These are phyloP conservation scores for Raphanus raphanistrum DNA, from an alignment of 345 rosid genomes.

Conservation along the genomic window DNA sequence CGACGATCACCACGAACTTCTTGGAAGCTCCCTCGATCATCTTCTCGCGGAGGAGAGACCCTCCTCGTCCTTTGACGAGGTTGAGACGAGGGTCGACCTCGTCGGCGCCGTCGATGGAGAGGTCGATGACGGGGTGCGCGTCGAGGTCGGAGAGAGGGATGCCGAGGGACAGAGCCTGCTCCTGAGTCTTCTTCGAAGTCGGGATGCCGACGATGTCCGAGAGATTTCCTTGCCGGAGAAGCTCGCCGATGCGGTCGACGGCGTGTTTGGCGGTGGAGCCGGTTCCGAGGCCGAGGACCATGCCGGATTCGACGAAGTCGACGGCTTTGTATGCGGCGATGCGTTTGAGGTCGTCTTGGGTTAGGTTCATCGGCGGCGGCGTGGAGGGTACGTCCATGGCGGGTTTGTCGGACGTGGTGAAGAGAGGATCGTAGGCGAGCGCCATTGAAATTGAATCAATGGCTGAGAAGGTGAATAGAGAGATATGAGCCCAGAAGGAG, in stretches of 20 bases:
- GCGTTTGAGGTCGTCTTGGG: slow-evolving; percentile 79
- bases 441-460: too few species aligned
- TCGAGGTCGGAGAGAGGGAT: slow-evolving; percentile 88
- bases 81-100: slow-evolving; percentile 84
- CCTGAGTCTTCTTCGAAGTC: slow-evolving; percentile 72
- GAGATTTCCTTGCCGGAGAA: slow-evolving; percentile 69
- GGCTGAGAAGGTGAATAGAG: too few species aligned
- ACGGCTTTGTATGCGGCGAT: slow-evolving; percentile 92
- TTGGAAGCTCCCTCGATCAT: slow-evolving; percentile 85
- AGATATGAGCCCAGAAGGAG: slow-evolving; percentile 1
- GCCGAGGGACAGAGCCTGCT: slow-evolving; percentile 75
- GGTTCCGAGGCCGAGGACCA: slow-evolving; percentile 95
- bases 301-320: slow-evolving; percentile 90
- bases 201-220: slow-evolving; percentile 74
- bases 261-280: slow-evolving; percentile 98
- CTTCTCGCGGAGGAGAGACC: slow-evolving; percentile 86
- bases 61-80: slow-evolving; percentile 91
- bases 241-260: slow-evolving; percentile 84
- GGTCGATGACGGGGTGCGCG: slow-evolving; percentile 62
- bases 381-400: slow-evolving; percentile 41
- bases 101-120: slow-evolving; percentile 97
- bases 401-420: slow-evolving; percentile 41
- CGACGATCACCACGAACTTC: slow-evolving; percentile 75
- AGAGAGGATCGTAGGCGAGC: slow-evolving; percentile 45
- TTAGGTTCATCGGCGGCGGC: slow-evolving; percentile 39